These are phyloP conservation scores for Penicillium macrosclerotiorum DNA, from an alignment of 495 filamentous ascomycete species.

Conservation along the genomic window DNA sequence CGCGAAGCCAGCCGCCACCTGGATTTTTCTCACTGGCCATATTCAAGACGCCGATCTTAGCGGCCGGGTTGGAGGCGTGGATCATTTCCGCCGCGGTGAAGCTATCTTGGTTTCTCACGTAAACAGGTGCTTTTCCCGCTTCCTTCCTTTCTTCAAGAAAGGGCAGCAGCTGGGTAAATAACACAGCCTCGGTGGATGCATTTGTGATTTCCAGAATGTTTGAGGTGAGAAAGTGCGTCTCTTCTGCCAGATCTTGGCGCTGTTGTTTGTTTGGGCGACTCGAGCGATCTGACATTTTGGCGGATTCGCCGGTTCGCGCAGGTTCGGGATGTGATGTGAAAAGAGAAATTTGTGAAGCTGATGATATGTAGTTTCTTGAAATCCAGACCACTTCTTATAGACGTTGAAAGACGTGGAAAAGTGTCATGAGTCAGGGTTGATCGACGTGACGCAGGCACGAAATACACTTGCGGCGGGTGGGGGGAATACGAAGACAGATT, in stretches of 20 bases:
- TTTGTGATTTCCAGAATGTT: slow-evolving; percentile 2
- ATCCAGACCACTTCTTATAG: too few species aligned
- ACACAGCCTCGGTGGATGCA: neutral
- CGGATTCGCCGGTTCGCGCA: too few species aligned
- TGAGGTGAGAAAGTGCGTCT: slow-evolving; percentile 1
- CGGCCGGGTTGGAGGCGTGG: neutral
- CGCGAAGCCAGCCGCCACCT: slow-evolving; percentile 56
- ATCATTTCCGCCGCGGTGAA: slow-evolving; percentile 11
- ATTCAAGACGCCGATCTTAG: slow-evolving; percentile 38
- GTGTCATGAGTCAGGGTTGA: too few species aligned
- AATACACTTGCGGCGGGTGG: too few species aligned
- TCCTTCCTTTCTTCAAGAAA: neutral
- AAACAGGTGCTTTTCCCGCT: neutral
- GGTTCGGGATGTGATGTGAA: too few species aligned
- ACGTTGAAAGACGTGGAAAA: too few species aligned
- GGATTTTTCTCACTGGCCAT: slow-evolving; percentile 51
- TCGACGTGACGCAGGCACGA: too few species aligned
- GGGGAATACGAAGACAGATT: too few species aligned
- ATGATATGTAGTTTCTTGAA: too few species aligned
- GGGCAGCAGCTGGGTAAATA: slow-evolving; percentile 5
- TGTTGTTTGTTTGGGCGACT: slow-evolving; percentile 3
- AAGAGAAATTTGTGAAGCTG: too few species aligned
- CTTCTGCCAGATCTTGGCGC: slow-evolving; percentile 5
- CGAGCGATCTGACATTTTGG: neutral
- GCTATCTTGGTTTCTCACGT: slow-evolving; percentile 7